Percentiles rank a stretch among this genome's conserved stretches.
These are phyloP conservation scores for Penicillium simplicissimum DNA, from an alignment of 495 filamentous ascomycete genomes.

Conservation along the genomic window DNA sequence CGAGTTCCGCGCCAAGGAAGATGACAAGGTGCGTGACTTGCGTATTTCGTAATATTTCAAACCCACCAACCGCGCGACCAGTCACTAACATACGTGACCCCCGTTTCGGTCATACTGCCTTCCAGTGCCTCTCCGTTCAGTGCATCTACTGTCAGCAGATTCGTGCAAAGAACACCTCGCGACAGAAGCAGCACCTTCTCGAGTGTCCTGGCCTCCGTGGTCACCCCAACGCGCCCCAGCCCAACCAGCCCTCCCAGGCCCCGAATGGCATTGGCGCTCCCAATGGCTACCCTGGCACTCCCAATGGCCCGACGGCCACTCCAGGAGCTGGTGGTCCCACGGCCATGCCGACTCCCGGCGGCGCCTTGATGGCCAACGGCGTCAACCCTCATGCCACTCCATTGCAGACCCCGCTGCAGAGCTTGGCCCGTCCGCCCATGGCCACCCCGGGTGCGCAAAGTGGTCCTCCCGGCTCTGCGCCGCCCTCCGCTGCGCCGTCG, in stretches of 20 bases:
- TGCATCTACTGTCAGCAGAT: slow-evolving; percentile 62
- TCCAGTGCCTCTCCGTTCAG: slow-evolving; percentile 58
- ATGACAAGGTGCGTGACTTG: slow-evolving; percentile 58
- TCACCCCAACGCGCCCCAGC: slow-evolving; percentile 46
- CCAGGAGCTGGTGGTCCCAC: slow-evolving; percentile 36
- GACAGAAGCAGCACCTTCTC: slow-evolving; percentile 57
- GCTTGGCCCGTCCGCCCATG: slow-evolving; percentile 41
- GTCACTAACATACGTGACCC: slow-evolving; percentile 37
- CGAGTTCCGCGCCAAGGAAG: slow-evolving; percentile 62
- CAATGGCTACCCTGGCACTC: slow-evolving; percentile 51
- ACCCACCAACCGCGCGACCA: slow-evolving; percentile 26
- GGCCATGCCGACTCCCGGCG: slow-evolving; percentile 42
- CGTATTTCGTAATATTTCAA: slow-evolving; percentile 53
- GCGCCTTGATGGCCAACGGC: slow-evolving; percentile 47
- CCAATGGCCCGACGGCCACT: slow-evolving; percentile 41
- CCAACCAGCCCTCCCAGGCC: slow-evolving; percentile 40
- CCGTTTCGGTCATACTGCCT: slow-evolving; percentile 21
- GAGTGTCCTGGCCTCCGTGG: slow-evolving; percentile 55
- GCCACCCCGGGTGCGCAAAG: slow-evolving; percentile 38
- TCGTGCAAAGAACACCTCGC: slow-evolving; percentile 58
- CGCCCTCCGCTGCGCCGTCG: slow-evolving; percentile 32
- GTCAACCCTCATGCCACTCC: slow-evolving; percentile 48
- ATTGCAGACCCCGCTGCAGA: slow-evolving; percentile 47
- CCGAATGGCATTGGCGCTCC: slow-evolving; percentile 47
- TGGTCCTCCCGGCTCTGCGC: slow-evolving; percentile 32